Evolutionary conservation across 768 basidiomycete genomes (phyloP).

Genomic region (Mycena maculata): DNA sequence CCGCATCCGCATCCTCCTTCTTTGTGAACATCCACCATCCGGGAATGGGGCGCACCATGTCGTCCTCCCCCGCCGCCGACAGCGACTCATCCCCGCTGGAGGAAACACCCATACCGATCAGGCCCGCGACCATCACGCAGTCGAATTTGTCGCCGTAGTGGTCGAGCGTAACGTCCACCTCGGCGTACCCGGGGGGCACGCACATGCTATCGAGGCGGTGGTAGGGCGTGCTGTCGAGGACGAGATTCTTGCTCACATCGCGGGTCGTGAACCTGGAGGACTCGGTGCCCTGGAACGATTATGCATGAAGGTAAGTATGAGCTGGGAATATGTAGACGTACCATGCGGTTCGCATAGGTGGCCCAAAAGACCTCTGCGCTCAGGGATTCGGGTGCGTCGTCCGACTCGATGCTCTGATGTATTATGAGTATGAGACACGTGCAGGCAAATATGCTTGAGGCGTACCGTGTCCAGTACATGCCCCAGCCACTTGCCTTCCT

Average conservation of each 20-base stretch:
- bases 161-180: constrained; percentile 30
- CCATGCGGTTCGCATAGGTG: no score
- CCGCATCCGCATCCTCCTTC: constrained; percentile 12
- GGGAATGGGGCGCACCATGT: constrained; percentile 44
- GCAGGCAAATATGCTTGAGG: no score
- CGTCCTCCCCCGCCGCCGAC: constrained; percentile 44
- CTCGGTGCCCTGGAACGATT: no score
- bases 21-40: constrained; percentile 47
- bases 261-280: no score
- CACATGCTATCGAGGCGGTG: constrained; percentile 10
- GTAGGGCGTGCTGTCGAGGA: constrained; percentile 26
- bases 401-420: not conserved
- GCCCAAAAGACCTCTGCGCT: constrained; percentile 7
- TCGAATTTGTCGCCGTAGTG: constrained; percentile 29
- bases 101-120: constrained; percentile 16
- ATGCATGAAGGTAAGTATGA: no score
- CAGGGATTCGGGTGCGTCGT: not conserved
- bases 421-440: not conserved
- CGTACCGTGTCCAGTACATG: not conserved
- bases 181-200: constrained; percentile 31
- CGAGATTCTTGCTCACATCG: not conserved
- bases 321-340: no score
- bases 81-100: constrained; percentile 42
- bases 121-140: constrained; percentile 34
- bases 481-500: constrained; percentile 31